Base-by-base conservation (phyloP, 1,284 basidiomycete species). In the Malassezia japonica region DNA sequence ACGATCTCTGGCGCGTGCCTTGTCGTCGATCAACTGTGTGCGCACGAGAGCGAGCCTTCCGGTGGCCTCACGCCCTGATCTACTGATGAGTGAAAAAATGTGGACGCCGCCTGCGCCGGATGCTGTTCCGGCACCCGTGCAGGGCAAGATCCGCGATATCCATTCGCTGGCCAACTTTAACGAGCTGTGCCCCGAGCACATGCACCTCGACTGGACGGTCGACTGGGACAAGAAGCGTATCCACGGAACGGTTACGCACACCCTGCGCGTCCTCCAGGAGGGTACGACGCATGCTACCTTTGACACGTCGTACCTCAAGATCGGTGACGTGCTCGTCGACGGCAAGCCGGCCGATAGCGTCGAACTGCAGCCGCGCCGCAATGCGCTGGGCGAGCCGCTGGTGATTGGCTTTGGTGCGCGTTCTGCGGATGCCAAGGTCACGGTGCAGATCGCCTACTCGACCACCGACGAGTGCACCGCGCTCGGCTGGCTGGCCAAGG, bases 401-500 rank as follows among this genome's bases (percentile, higher is more conserved):
- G 53, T 50, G 20, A 64, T 77, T 43, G 61, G 66, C 27, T 64
- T 78, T n/a, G 63, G 70, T 21, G 52, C 65, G 25, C 54, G 53
- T 13, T 36, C 36, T 37, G 39, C 59, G 48, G 67, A 63, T 28
- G 60, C 62, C 49, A 57, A 50, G 34, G 29, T 66, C 9, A 48
- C 55, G 18, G 47, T 72, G 31, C 48, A 55, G 24, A 65, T 72
- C 48, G 44, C 58, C 16, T 72, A 72, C 46, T 78, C 79, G 31
- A 92, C 90, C 1, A 87, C 86, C 4, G 76, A 81, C 50, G 77
- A 82, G 27, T 85, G 83, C 71, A 86, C 83, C 10, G 88, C 91
- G 1, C 77, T 98, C n/a, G 91, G 92, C 55, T 98, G 91, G 89
- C 79, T 96, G 27, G 81, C 81, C 31, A 85, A 87, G 61, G 82